Percentiles rank a stretch among this genome's conserved stretches.
These are phyloP conservation scores for Collybia sordida DNA, from an alignment of 768 basidiomycete species.

Conservation along the genomic window DNA sequence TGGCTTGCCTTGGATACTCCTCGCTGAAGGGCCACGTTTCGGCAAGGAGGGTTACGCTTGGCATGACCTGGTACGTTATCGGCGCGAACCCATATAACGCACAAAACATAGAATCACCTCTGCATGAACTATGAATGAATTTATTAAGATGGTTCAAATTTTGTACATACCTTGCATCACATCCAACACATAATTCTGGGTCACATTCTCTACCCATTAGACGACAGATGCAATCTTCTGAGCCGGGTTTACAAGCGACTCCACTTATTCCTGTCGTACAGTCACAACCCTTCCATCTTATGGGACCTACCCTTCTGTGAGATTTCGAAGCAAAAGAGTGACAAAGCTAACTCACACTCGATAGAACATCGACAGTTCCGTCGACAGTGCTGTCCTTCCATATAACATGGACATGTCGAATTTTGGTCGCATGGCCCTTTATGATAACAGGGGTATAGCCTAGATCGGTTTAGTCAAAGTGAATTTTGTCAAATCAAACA, in stretches of 20 bases:
- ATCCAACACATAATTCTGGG: conserved; percentile 47
- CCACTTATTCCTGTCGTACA: conserved; percentile 22
- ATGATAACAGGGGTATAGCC: conserved; percentile 43
- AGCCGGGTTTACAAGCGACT: conserved; percentile 13
- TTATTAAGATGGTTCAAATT: not conserved
- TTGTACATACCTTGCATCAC: conserved; percentile 38
- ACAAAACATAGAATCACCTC: too few relatives aligned
- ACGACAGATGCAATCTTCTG: conserved; percentile 35
- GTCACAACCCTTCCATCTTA: conserved; percentile 42
- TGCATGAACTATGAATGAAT: too few relatives aligned
- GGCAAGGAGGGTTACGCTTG: conserved; percentile 9
- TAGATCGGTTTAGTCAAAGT: conserved; percentile 7
- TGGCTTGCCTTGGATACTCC: conserved; percentile 17
- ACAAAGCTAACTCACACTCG: conserved; percentile 9
- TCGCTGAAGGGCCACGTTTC: conserved; percentile 18
- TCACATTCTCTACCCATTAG: conserved; percentile 43
- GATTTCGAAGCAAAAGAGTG: not conserved
- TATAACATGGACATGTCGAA: conserved; percentile 39
- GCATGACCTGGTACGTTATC: conserved; percentile 10
- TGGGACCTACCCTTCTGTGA: conserved; percentile 27
- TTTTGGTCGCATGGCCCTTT: conserved; percentile 41
- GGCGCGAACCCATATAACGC: too few relatives aligned
- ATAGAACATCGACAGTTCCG: conserved; percentile 45
- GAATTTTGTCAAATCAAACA: not conserved
- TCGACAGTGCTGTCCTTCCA: conserved; percentile 39